Percentiles rank a stretch among this genome's conserved stretches.
Conservation (phyloP, 2,329 filamentous ascomycete species). For the Celoporthe dispersa region DNA sequence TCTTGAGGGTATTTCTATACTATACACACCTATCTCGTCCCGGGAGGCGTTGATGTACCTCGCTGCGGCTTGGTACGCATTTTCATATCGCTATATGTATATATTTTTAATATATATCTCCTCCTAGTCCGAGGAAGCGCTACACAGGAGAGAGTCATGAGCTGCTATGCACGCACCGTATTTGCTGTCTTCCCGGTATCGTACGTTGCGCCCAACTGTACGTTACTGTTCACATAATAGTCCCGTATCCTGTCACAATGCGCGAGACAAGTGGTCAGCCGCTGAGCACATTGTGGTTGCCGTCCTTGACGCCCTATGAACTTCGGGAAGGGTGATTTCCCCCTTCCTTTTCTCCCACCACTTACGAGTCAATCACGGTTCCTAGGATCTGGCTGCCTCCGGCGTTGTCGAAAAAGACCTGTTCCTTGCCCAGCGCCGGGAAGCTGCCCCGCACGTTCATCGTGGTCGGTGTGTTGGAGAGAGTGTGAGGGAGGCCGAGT, state of each 20-base stretch:
- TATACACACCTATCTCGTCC: slow-evolving; percentile 65
- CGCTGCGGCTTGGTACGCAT: slow-evolving; percentile 68
- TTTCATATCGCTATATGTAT: slow-evolving; percentile 50
- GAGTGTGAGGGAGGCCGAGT: background rate
- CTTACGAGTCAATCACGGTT: slow-evolving; percentile 68
- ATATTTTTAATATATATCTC: background rate
- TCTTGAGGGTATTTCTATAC: background rate
- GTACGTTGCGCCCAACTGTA: slow-evolving; percentile 77
- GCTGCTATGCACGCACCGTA: slow-evolving; percentile 31
- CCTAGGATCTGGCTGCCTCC: slow-evolving; percentile 74
- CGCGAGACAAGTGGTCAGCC: background rate
- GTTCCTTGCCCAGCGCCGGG: slow-evolving; percentile 66
- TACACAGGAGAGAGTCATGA: background rate
- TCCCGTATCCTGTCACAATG: slow-evolving; percentile 57
- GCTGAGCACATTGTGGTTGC: background rate
- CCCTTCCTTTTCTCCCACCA: slow-evolving; percentile 12
- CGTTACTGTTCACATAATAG: slow-evolving; percentile 71
- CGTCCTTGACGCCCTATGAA: background rate
- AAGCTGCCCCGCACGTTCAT: slow-evolving; percentile 66
- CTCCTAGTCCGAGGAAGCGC: background rate
- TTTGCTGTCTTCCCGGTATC: slow-evolving; percentile 63
- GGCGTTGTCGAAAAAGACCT: slow-evolving; percentile 79
- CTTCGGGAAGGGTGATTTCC: background rate
- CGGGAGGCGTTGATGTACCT: slow-evolving; percentile 70
- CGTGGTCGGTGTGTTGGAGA: background rate